Base-by-base conservation (phyloP, 2,329 filamentous ascomycete species). In the Pseudocercospora pini-densiflorae region DNA sequence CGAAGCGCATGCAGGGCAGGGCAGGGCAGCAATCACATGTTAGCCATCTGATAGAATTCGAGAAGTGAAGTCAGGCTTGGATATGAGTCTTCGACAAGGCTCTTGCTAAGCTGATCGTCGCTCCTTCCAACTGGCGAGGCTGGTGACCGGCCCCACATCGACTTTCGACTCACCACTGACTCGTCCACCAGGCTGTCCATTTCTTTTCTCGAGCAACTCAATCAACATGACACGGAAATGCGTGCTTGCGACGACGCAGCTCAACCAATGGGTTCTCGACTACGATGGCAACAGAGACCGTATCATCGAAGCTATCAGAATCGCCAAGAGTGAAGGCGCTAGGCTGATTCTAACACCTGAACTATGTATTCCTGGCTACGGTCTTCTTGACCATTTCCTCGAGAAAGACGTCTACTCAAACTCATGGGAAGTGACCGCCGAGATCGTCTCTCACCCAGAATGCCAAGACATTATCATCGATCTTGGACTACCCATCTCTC, bases 401-500 rank as follows among this genome's bases (percentile, higher is more conserved):
- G 80, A 83, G 65, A 73, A 73, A n/a, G 78, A 81, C 66, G 74
- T 79, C 49, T 79, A 77, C 68, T 69, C 73, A 19, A 77, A 80
- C 64, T 77, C 84, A 4, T 88, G 87, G 84, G 88, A 92, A 72
- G 85, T 87, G 78, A 81, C 91, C 0, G 81, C 81, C 10, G 79
- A 82, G 57, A 90, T 93, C 66, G 81, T 93, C 21, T 77, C 81
- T 4, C 84, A 92, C 77, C 77, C 84, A 40, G 83, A 83, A 9
- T 88, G 85, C 68, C 81, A 90, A 71, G 89, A 86, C 74, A 92
- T 92, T 71, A 81, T 92, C 21, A 79, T 91, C 23, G 80, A 81
- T 62, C 75, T 81, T 16, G 79, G 79, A n/a, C 73, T 81, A 27
- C 88, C 89, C 0, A 83, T 92, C 55, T 81, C 83, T 53, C 89